Base-by-base conservation (phyloP, 441 rosid genomes). In the Gossypium schwendimanii region DNA sequence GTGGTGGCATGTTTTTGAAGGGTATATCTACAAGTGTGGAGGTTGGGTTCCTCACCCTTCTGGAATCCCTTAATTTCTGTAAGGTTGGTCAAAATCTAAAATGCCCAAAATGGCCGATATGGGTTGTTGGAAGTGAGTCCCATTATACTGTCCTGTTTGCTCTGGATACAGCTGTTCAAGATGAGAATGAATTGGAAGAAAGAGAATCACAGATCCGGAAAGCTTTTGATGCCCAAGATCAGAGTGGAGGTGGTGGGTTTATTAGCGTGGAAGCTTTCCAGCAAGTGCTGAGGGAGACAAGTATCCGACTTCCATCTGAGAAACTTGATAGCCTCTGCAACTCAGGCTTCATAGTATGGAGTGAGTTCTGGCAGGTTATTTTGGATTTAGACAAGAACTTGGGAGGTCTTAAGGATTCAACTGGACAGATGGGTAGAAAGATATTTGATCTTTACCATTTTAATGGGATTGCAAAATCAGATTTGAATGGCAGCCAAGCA, bases 91-190 rank as follows among this genome's bases (percentile, higher is more conserved):
- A 88, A 79, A 78, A 87, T 81, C 88, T 95, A 33, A 95, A 95
- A 81, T 86, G 86, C 82, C 99, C 99, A 17, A 87, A 73, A 69
- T 93, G 98, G 98, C 99, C 99, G 20, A 95, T 95, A 86, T 95
- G 99, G 99, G 98, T 95, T 69, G 84, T 95, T 74, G 99, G 99
- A 5, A 95, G 99, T 49, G 99, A 95, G 82, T 95, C 99, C 62
- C 99, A 95, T 74, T 95, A 93, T 78, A 95, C 97, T 0, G 99
- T 93, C 60, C 78, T 95, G 26, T 95, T 95, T 80, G 97, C 99
- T 55, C 94, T 89, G 11, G 91, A 93, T 70, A 89, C 89, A 31
- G 66, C 84, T 2, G 99, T 91, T 72, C 99, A 91, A 81, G 95
- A 93, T 50, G 98, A 95, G 88, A 95, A 93, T 68, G 91, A 91